Evolutionary conservation across 768 basidiomycete species (phyloP).

Genomic region (Lentinula guzmanii): DNA sequence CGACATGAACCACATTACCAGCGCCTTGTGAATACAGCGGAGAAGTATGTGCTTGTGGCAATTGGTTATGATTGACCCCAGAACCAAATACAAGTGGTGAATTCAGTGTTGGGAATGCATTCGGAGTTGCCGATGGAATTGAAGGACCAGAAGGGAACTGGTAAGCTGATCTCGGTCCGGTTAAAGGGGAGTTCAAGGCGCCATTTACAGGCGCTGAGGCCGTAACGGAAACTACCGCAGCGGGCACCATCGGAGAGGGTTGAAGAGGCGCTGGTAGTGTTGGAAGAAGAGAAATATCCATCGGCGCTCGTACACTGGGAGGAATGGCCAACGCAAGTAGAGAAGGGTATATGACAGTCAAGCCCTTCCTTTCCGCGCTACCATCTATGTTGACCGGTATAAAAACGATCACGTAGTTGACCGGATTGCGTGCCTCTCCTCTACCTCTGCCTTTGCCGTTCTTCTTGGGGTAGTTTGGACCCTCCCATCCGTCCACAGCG

Average conservation of each 20-base stretch:
- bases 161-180: background rate
- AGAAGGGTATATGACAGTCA: slow-evolving; percentile 68
- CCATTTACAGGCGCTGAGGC: background rate
- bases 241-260: slow-evolving; percentile 6
- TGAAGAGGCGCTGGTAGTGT: slow-evolving; percentile 5
- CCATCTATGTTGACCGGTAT: slow-evolving; percentile 62
- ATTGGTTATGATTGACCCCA: background rate
- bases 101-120: background rate
- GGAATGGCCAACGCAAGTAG: slow-evolving; percentile 45
- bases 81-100: background rate
- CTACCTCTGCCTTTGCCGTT: slow-evolving; percentile 7
- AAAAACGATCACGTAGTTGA: slow-evolving; percentile 61
- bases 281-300: slow-evolving; percentile 4
- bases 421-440: slow-evolving; percentile 14
- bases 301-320: slow-evolving; percentile 17
- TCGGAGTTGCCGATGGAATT: background rate
- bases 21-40: background rate
- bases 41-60: background rate
- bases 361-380: slow-evolving; percentile 76
- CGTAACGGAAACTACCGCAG: background rate
- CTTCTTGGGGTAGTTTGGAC: slow-evolving; percentile 13
- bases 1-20: background rate
- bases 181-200: slow-evolving; percentile 5
- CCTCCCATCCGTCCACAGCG: slow-evolving; percentile 52
- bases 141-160: background rate